Percentiles rank a stretch among this genome's conserved stretches.
Conservation (phyloP, 2,329 filamentous ascomycete species). For the Claviceps cyperi region DNA sequence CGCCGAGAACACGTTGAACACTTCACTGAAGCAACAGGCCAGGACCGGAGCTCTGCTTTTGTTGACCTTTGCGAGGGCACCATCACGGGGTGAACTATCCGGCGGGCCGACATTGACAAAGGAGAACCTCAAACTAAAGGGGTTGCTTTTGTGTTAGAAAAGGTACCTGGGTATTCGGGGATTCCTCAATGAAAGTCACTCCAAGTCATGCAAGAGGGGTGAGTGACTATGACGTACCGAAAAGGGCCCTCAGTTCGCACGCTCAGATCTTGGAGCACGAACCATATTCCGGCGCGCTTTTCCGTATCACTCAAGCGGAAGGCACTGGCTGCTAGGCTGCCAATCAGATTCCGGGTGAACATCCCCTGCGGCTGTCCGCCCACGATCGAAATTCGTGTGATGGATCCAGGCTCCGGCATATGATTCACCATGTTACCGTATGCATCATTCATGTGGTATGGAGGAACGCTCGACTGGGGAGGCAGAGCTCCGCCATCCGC, state of each 20-base stretch:
- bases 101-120: conserved; percentile 71
- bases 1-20: conserved; percentile 87
- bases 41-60: conserved; percentile 67
- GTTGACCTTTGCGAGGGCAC: conserved; percentile 38
- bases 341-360: conserved; percentile 92
- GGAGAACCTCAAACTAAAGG: conserved; percentile 37
- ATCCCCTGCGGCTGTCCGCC: conserved; percentile 54
- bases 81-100: conserved; percentile 22
- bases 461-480: conserved; percentile 13
- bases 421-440: conserved; percentile 11
- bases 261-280: conserved; percentile 87
- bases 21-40: conserved; percentile 72
- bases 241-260: conserved; percentile 87
- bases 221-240: conserved; percentile 38
- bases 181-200: neutral
- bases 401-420: conserved; percentile 16
- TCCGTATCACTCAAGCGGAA: conserved; percentile 67
- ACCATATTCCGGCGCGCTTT: conserved; percentile 84
- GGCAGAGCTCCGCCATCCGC: conserved; percentile 15
- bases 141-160: conserved; percentile 7
- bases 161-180: neutral
- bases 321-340: conserved; percentile 77
- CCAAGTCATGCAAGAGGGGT: neutral
- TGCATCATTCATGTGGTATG: conserved; percentile 15
- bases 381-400: conserved; percentile 21